A percentile compares a stretch with the other conserved stretches of the same genome.
phyloP scores from a whole-genome alignment of 345 rosid genomes.

The Firmiana major region DNA sequence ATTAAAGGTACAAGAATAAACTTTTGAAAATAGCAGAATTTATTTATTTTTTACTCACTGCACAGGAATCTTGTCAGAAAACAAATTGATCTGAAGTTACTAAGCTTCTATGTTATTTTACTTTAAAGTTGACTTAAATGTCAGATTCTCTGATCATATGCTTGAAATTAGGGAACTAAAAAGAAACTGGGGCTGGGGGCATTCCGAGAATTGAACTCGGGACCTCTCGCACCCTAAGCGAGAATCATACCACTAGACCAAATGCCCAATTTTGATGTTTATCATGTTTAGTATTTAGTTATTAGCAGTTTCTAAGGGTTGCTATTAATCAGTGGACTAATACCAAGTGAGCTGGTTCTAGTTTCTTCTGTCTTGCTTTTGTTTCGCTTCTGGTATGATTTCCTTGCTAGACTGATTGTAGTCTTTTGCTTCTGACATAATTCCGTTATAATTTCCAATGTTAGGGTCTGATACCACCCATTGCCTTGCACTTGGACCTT shows the following conservation, averaged over 20 bases:
- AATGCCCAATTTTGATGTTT: conserved; percentile 44
- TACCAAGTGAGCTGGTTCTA: background rate
- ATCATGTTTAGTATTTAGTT: background rate
- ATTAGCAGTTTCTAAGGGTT: background rate
- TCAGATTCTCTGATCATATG: background rate
- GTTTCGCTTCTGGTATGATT: background rate
- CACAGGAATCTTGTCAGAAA: background rate
- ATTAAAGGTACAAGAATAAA: background rate
- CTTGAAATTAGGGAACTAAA: background rate
- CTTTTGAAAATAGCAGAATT: background rate
- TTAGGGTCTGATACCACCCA: background rate
- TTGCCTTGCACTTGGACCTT: background rate
- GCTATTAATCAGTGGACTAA: background rate
- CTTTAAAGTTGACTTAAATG: background rate
- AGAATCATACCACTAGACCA: conserved; percentile 93
- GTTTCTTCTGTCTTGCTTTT: background rate
- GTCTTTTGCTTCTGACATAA: background rate
- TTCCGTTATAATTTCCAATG: background rate
- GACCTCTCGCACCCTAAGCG: conserved; percentile 90
- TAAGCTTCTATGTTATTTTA: background rate
- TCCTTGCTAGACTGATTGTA: background rate
- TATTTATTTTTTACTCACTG: background rate
- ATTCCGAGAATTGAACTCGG: conserved; percentile 83
- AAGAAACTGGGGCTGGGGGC: conserved; percentile 23
- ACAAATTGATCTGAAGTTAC: background rate